phyloP scores from a whole-genome alignment of 2,329 filamentous ascomycete species.

The Fusarium verticillioides region DNA sequence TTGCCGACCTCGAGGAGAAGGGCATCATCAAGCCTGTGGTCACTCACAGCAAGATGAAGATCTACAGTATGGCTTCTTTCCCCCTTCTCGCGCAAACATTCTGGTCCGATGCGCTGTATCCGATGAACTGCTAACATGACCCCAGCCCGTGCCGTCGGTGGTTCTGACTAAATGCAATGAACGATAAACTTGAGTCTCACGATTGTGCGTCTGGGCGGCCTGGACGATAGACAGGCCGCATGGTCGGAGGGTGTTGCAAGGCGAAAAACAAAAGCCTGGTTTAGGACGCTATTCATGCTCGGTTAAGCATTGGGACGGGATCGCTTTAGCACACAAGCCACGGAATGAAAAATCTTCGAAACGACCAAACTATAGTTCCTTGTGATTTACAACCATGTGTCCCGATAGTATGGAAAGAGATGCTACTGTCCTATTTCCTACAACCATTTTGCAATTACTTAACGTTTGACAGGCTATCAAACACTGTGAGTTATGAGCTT shows the following conservation, averaged over 20 bases:
- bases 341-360: conserved; percentile 53
- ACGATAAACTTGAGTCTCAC: conserved; percentile 50
- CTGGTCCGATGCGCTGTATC: neutral
- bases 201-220: conserved; percentile 54
- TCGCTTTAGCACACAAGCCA: conserved; percentile 53
- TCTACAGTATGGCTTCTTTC: conserved; percentile 79
- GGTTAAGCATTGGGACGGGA: conserved; percentile 54
- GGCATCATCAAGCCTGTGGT: conserved; percentile 98
- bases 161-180: conserved; percentile 54
- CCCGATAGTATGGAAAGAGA: neutral
- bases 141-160: conserved; percentile 70
- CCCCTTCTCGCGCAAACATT: conserved; percentile 8
- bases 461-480: neutral
- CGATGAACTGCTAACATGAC: conserved; percentile 45
- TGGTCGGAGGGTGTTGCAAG: conserved; percentile 50
- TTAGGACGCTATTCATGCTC: conserved; percentile 55
- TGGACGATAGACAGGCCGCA: conserved; percentile 51
- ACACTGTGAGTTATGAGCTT: neutral
- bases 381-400: conserved; percentile 4
- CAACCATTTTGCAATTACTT: neutral
- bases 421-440: neutral
- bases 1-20: conserved; percentile 96
- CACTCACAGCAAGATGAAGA: conserved; percentile 95
- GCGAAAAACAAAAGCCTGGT: conserved; percentile 48
- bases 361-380: conserved; percentile 36